phyloP scores from a whole-genome alignment of 352 stramenopile species.

The Globisporangium recalcitrans region DNA sequence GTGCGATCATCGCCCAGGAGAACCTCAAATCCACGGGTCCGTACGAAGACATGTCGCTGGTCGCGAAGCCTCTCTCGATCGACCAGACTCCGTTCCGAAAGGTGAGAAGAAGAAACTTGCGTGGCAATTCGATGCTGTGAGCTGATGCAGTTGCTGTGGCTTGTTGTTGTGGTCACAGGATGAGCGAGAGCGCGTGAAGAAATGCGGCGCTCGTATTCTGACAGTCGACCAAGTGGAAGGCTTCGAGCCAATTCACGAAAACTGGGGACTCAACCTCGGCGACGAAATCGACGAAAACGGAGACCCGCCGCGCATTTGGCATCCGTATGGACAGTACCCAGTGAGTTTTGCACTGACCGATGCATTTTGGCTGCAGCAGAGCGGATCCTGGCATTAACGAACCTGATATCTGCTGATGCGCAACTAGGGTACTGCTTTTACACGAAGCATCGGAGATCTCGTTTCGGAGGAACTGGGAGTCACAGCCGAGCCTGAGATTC shows the following conservation, averaged over 20 bases:
- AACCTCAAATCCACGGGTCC: conserved; percentile 57
- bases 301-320: conserved; percentile 90
- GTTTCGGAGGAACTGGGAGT: conserved; percentile 90
- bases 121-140: not conserved
- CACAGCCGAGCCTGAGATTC: conserved; percentile 89
- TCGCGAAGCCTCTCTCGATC: conserved; percentile 84
- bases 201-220: conserved; percentile 91
- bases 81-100: conserved; percentile 96
- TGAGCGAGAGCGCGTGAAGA: conserved; percentile 91
- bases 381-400: not conserved
- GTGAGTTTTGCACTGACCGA: conserved; percentile 21
- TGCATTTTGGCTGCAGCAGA: not conserved
- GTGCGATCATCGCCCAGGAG: conserved; percentile 91
- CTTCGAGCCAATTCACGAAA: conserved; percentile 87
- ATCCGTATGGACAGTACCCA: conserved; percentile 82
- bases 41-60: conserved; percentile 66
- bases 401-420: not conserved
- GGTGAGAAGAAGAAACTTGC: conserved; percentile 18
- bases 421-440: conserved; percentile 94
- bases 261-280: conserved; percentile 86
- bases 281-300: conserved; percentile 90
- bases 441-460: conserved; percentile 95
- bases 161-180: conserved; percentile 36
- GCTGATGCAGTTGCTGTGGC: not conserved
- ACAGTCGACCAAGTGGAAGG: conserved; percentile 96